Conservation (phyloP, 2,329 filamentous ascomycete species). For the Microdochium paspali region DNA sequence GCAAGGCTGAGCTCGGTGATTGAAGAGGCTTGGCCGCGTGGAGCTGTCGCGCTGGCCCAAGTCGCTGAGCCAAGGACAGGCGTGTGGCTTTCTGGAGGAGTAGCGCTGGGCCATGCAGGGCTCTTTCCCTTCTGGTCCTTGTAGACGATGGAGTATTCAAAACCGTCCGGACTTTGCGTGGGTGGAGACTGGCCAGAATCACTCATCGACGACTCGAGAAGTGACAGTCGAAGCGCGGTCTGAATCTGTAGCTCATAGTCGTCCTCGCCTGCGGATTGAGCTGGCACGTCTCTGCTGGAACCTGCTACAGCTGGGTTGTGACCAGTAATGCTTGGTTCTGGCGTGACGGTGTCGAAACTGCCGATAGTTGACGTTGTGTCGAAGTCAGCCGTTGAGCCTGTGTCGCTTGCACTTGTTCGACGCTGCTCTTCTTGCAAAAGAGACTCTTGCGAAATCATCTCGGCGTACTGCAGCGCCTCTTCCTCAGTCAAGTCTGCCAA, state of each 20-base stretch:
- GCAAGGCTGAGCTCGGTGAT: conserved; percentile 7
- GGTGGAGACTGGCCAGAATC: conserved; percentile 34
- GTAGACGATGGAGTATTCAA: conserved; percentile 40
- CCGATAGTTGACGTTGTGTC: conserved; percentile 23
- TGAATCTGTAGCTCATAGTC: conserved; percentile 54
- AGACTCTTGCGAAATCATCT: conserved; percentile 56
- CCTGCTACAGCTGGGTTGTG: conserved; percentile 20
- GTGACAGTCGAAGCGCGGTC: conserved; percentile 50
- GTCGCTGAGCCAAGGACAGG: conserved; percentile 10
- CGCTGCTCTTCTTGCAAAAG: conserved; percentile 48
- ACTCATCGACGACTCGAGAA: conserved; percentile 42
- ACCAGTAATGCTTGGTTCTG: conserved; percentile 42
- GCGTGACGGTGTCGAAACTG: conserved; percentile 39
- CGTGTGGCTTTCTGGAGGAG: conserved; percentile 17
- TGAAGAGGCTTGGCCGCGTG: background rate
- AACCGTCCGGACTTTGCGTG: conserved; percentile 35
- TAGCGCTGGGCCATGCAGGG: conserved; percentile 9
- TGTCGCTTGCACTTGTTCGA: conserved; percentile 39
- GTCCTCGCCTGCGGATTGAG: conserved; percentile 22
- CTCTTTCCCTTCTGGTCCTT: conserved; percentile 33
- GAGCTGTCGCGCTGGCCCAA: background rate
- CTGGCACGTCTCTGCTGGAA: conserved; percentile 4
- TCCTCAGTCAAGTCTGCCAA: conserved; percentile 58
- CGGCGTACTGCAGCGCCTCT: conserved; percentile 54
- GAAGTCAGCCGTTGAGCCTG: conserved; percentile 39